A percentile compares a stretch with the other conserved stretches of the same genome.
phyloP scores from a whole-genome alignment of 305 asterid species.

The Euphrasia arctica region DNA sequence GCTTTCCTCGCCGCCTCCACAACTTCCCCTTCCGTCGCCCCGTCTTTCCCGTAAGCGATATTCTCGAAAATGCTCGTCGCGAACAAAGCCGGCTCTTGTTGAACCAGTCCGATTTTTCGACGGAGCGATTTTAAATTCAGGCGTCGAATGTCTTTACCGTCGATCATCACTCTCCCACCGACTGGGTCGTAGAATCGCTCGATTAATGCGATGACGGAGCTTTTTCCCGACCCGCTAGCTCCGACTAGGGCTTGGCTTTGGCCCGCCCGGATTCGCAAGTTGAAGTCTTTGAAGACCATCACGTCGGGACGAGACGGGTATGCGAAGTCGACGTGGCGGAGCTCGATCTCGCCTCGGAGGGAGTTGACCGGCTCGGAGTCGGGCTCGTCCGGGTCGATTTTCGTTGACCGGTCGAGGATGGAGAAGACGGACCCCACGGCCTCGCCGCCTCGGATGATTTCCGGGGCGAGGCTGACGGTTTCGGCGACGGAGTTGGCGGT shows the following conservation, averaged over 20 bases:
- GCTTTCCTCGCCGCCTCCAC: slow-evolving; percentile 88
- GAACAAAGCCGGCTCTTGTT: slow-evolving; percentile 94
- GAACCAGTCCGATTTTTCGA: slow-evolving; percentile 78
- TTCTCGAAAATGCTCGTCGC: slow-evolving; percentile 88
- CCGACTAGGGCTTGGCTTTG: slow-evolving; percentile 98
- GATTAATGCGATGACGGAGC: slow-evolving; percentile 74
- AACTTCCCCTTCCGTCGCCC: slow-evolving; percentile 79
- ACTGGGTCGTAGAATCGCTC: slow-evolving; percentile 90
- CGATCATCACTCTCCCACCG: slow-evolving; percentile 86
- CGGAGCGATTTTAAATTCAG: slow-evolving; percentile 76
- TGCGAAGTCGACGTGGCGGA: slow-evolving; percentile 86
- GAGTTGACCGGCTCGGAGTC: slow-evolving; percentile 73
- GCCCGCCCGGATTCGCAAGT: slow-evolving; percentile 85
- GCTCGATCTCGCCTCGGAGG: slow-evolving; percentile 89
- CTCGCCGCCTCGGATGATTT: slow-evolving; percentile 91
- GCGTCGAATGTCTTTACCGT: slow-evolving; percentile 87
- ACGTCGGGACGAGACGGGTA: slow-evolving; percentile 95
- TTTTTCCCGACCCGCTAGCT: slow-evolving; percentile 95
- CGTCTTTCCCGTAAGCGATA: slow-evolving; percentile 89
- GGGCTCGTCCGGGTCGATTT: slow-evolving; percentile 80
- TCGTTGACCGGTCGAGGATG: slow-evolving; percentile 71
- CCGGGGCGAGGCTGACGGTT: slow-evolving; percentile 93
- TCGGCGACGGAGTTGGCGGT: slow-evolving; percentile 97
- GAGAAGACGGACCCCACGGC: slow-evolving; percentile 93
- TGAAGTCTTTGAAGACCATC: slow-evolving; percentile 76